These are phyloP conservation scores for Lipomyces mesembrius DNA, from an alignment of 805 yeast species.

Conservation along the genomic window DNA sequence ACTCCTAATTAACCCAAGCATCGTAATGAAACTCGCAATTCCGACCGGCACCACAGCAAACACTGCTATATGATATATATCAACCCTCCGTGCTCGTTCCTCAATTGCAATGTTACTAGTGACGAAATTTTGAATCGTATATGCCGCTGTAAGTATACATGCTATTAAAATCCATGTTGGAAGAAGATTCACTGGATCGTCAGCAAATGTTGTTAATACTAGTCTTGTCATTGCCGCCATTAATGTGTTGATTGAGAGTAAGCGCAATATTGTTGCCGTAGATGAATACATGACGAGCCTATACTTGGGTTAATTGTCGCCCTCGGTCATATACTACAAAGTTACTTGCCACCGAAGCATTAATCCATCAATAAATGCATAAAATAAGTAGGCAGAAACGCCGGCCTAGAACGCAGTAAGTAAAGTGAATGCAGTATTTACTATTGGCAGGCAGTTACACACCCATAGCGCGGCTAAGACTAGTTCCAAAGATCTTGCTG, in stretches of 20 bases:
- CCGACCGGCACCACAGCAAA: conserved; percentile 99
- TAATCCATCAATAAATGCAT: conserved; percentile 81
- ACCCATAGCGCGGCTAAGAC: conserved; percentile 79
- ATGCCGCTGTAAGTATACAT: conserved; percentile 73
- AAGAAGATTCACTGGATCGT: conserved; percentile 70
- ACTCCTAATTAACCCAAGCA: conserved; percentile 75
- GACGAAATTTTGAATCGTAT: conserved; percentile 83
- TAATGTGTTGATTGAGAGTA: conserved; percentile 79
- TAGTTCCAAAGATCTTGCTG: conserved; percentile 76
- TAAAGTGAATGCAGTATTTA: neutral
- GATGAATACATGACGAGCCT: conserved; percentile 85
- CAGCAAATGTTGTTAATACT: conserved; percentile 68
- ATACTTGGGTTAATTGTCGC: neutral
- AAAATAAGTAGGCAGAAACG: conserved; percentile 83
- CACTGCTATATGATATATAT: conserved; percentile 74
- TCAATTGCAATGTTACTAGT: conserved; percentile 61
- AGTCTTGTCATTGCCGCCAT: conserved; percentile 72
- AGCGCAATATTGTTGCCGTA: conserved; percentile 84
- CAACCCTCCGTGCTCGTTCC: conserved; percentile 68
- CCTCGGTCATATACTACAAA: neutral
- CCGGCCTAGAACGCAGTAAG: conserved; percentile 56
- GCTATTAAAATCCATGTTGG: conserved; percentile 94
- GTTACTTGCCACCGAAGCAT: conserved; percentile 73
- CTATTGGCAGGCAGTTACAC: conserved; percentile 9
- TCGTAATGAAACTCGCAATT: conserved; percentile 87